Conservation (phyloP, 805 yeast species). For the Cyberlindnera lachancei region DNA sequence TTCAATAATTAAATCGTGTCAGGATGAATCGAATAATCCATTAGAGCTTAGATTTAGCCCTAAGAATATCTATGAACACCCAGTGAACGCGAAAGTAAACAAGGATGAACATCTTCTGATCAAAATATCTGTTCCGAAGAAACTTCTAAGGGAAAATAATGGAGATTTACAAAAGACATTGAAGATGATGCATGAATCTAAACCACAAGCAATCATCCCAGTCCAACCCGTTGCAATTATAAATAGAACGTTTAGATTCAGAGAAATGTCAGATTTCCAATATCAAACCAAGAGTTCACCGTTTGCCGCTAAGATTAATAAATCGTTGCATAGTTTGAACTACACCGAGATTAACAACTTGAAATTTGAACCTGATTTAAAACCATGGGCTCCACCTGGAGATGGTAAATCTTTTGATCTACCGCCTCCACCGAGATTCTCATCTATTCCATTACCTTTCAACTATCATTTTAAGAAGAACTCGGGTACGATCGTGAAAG, state of each 20-base stretch:
- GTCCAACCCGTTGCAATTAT: constrained; percentile 61
- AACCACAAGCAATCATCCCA: constrained; percentile 30
- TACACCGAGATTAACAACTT: constrained; percentile 34
- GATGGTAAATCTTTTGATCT: constrained; percentile 39
- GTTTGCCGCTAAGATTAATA: constrained; percentile 34
- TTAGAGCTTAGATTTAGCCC: constrained; percentile 36
- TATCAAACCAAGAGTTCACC: constrained; percentile 50
- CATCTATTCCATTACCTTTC: constrained; percentile 69
- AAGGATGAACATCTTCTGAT: constrained; percentile 51
- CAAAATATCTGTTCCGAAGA: constrained; percentile 55
- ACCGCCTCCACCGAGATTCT: constrained; percentile 83
- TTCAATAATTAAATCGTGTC: constrained; percentile 25
- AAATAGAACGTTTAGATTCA: constrained; percentile 62
- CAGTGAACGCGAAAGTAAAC: constrained; percentile 47
- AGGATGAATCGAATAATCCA: constrained; percentile 25
- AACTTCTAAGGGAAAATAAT: constrained; percentile 33
- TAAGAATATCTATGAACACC: constrained; percentile 43
- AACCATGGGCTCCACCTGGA: constrained; percentile 26
- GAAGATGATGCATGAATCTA: constrained; percentile 26
- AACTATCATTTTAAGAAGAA: constrained; percentile 73
- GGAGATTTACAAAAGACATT: constrained; percentile 38
- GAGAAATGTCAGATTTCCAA: constrained; percentile 88
- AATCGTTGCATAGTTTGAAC: constrained; percentile 36
- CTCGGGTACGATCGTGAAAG: constrained; percentile 42
- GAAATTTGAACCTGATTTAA: constrained; percentile 26